Percentiles rank a stretch among this genome's conserved stretches.
These are phyloP conservation scores for Sesbania bispinosa DNA, from an alignment of 306 rosid genomes.

Conservation along the genomic window DNA sequence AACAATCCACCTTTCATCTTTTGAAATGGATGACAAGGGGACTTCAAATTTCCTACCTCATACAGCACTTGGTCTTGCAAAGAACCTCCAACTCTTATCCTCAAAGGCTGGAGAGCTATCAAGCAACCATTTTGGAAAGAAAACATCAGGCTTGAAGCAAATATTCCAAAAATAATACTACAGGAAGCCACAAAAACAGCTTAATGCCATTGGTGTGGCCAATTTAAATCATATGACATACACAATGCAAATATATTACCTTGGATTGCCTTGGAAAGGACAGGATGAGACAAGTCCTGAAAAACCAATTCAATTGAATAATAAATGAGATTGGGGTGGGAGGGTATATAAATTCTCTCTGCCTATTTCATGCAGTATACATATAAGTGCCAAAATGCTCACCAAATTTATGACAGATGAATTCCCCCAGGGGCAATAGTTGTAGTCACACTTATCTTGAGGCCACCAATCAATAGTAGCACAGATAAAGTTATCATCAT, in stretches of 20 bases:
- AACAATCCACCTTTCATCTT: constrained; percentile 64
- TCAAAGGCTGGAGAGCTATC: constrained; percentile 82
- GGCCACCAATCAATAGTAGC: constrained; percentile 99
- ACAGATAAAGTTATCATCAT: constrained; percentile 76
- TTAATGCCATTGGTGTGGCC: too few relatives aligned
- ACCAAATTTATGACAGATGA: constrained; percentile 74
- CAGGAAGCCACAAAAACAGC: constrained; percentile 7
- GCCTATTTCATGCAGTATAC: not conserved
- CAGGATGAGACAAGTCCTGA: constrained; percentile 86
- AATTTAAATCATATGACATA: too few relatives aligned
- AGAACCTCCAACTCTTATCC: constrained; percentile 95
- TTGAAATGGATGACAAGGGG: constrained; percentile 75
- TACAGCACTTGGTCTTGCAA: constrained; percentile 90
- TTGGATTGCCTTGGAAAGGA: constrained; percentile 75
- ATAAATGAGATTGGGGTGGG: too few relatives aligned
- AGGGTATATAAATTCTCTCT: too few relatives aligned
- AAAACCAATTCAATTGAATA: constrained; percentile 36
- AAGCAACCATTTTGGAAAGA: constrained; percentile 34
- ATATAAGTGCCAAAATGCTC: constrained; percentile 22
- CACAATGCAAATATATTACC: constrained; percentile 48
- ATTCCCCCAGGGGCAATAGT: constrained; percentile 83
- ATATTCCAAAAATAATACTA: not conserved
- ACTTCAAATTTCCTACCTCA: constrained; percentile 57
- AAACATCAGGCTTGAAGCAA: constrained; percentile 14
- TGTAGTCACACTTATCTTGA: constrained; percentile 80